Conservation (phyloP, 371 early-diverging fungal genomes). For the Mortierella sp. region DNA sequence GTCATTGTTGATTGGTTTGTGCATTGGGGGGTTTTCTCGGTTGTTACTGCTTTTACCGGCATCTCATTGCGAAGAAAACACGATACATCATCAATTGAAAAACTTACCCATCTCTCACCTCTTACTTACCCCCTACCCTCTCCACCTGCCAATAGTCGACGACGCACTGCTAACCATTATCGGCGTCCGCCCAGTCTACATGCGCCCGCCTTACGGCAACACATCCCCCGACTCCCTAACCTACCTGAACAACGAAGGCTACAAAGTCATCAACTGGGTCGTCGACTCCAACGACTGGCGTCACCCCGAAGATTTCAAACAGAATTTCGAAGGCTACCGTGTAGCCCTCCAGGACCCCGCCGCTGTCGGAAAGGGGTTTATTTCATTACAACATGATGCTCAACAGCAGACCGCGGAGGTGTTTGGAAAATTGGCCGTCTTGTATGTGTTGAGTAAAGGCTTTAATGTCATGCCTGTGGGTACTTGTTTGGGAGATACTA, state of each 20-base stretch:
- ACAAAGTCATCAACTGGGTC: slow-evolving; percentile 58
- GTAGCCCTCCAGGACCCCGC: slow-evolving; percentile 19
- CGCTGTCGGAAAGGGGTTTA: slow-evolving; percentile 11
- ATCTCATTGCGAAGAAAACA: too few relatives aligned
- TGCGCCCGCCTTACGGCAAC: slow-evolving; percentile 73
- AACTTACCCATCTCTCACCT: background rate
- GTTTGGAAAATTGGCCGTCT: slow-evolving; percentile 18
- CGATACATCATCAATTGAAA: background rate
- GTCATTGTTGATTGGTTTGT: background rate
- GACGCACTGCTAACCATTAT: slow-evolving; percentile 40
- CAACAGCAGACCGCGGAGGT: slow-evolving; percentile 22
- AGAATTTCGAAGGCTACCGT: slow-evolving; percentile 12
- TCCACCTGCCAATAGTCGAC: slow-evolving; percentile 4
- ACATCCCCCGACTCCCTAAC: slow-evolving; percentile 66
- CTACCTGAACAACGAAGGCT: slow-evolving; percentile 56
- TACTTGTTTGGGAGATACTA: slow-evolving; percentile 24
- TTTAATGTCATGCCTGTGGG: slow-evolving; percentile 29
- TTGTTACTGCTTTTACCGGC: too few relatives aligned
- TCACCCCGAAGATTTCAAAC: slow-evolving; percentile 19
- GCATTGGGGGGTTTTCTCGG: background rate
- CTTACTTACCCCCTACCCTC: background rate
- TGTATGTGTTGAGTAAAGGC: slow-evolving; percentile 29
- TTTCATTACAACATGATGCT: slow-evolving; percentile 37
- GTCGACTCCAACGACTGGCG: slow-evolving; percentile 53
- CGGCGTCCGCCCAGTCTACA: slow-evolving; percentile 63